Evolutionary conservation across 805 yeast genomes (phyloP).

Genomic region (Saccharomycopsis schoenii): DNA sequence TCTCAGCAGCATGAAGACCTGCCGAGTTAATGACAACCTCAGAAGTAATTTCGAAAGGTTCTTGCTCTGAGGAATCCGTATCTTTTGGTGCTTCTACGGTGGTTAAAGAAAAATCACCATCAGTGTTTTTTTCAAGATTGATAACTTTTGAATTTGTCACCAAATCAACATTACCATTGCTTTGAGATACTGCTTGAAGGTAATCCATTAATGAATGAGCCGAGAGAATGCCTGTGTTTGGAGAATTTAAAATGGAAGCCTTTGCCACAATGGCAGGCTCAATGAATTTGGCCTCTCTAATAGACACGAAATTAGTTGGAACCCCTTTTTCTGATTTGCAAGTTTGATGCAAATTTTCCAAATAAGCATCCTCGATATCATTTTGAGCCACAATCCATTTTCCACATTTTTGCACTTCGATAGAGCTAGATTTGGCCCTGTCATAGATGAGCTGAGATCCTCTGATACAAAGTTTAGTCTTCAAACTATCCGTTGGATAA

Average conservation of each 20-base stretch:
- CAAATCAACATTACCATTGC: constrained; percentile 47
- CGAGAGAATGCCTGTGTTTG: constrained; percentile 76
- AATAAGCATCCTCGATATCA: constrained; percentile 48
- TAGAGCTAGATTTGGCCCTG: constrained; percentile 34
- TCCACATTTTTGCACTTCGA: constrained; percentile 58
- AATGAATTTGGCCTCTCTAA: constrained; percentile 32
- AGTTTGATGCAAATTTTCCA: constrained; percentile 42
- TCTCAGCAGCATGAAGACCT: constrained; percentile 64
- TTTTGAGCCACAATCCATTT: constrained; percentile 84
- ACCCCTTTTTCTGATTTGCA: constrained; percentile 40
- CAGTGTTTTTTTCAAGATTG: constrained; percentile 23
- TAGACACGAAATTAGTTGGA: constrained; percentile 47
- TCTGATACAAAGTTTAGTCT: constrained; percentile 58
- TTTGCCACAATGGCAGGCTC: constrained; percentile 65
- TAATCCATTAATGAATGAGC: constrained; percentile 69
- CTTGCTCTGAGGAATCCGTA: constrained; percentile 19
- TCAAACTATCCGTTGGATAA: constrained; percentile 59
- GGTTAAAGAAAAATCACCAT: constrained; percentile 22
- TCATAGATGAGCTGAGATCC: constrained; percentile 67
- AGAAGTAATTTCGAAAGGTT: constrained; percentile 32
- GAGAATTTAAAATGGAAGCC: constrained; percentile 56
- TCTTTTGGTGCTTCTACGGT: constrained; percentile 22
- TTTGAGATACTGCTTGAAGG: constrained; percentile 42
- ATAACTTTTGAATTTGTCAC: constrained; percentile 53
- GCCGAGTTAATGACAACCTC: constrained; percentile 66